These are phyloP conservation scores for Trebouxia gelatinosa DNA, from an alignment of 163 green algal genomes.

Conservation along the genomic window DNA sequence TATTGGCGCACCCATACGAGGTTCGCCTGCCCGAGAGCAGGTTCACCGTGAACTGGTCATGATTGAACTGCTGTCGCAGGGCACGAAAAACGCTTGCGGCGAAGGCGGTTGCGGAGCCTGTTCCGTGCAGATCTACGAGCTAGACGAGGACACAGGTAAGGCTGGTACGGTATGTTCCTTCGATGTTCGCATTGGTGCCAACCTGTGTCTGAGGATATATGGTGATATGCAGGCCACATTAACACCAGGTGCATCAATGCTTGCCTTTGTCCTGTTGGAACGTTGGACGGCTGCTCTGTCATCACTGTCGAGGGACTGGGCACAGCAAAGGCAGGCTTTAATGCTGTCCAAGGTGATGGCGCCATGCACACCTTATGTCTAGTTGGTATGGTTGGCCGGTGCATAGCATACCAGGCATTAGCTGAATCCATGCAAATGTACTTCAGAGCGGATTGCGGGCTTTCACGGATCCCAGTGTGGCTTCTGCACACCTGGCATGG, in stretches of 20 bases:
- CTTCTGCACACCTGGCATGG: slow-evolving; percentile 61
- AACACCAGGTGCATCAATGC: slow-evolving; percentile 56
- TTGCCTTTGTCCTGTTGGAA: slow-evolving; percentile 62
- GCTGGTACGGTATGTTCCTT: background rate
- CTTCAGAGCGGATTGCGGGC: slow-evolving; percentile 50
- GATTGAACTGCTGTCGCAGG: too few species aligned
- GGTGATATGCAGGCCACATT: slow-evolving; percentile 32
- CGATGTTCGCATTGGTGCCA: background rate
- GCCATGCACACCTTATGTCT: background rate
- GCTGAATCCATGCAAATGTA: too few species aligned
- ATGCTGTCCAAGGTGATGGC: slow-evolving; percentile 42
- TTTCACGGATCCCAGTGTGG: slow-evolving; percentile 74
- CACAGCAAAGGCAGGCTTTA: slow-evolving; percentile 40
- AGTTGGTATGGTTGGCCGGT: background rate
- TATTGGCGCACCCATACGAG: too few species aligned
- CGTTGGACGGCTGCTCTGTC: slow-evolving; percentile 46
- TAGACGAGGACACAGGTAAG: background rate
- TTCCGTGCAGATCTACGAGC: slow-evolving; percentile 42
- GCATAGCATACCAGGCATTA: too few species aligned
- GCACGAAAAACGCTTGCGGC: slow-evolving; percentile 58
- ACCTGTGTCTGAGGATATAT: background rate
- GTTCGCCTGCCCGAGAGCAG: too few species aligned
- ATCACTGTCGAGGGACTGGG: slow-evolving; percentile 62
- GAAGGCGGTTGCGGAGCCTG: slow-evolving; percentile 70
- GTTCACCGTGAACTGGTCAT: too few species aligned